phyloP scores from a whole-genome alignment of 2,329 filamentous ascomycete species.

The Cucurbitaria berberidis region DNA sequence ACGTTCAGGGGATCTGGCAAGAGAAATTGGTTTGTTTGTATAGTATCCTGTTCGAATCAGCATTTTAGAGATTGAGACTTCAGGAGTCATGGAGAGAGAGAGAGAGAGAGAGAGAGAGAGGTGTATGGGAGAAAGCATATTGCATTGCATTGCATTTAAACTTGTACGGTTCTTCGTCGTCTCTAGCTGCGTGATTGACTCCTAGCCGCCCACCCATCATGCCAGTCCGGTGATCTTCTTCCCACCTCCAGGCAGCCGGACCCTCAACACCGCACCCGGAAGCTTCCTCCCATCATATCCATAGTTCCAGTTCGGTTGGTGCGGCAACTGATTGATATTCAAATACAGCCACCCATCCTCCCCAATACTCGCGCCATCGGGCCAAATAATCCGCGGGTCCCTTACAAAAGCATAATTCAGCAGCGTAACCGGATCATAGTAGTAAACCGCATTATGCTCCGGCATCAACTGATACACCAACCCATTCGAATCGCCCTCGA shows the following conservation, averaged over 20 bases:
- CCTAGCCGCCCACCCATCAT: background rate
- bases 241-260: slow-evolving; percentile 48
- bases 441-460: slow-evolving; percentile 56
- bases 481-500: slow-evolving; percentile 58
- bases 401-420: slow-evolving; percentile 53
- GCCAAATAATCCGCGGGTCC: slow-evolving; percentile 56
- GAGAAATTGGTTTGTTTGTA: background rate
- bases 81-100: background rate
- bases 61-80: background rate
- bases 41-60: background rate
- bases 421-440: slow-evolving; percentile 51
- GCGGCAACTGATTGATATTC: slow-evolving; percentile 56
- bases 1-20: background rate
- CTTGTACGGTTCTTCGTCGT: too few relatives aligned
- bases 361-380: slow-evolving; percentile 49
- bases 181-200: background rate
- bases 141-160: too few relatives aligned
- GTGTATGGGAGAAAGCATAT: too few relatives aligned
- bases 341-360: slow-evolving; percentile 53
- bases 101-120: too few relatives aligned
- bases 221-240: slow-evolving; percentile 42
- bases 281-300: slow-evolving; percentile 51
- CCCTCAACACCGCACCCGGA: slow-evolving; percentile 55
- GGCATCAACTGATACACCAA: slow-evolving; percentile 57
- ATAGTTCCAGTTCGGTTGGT: slow-evolving; percentile 57